Base-by-base conservation (phyloP, 139 green algal genomes). In the Deuterostichococcus epilithicus region DNA sequence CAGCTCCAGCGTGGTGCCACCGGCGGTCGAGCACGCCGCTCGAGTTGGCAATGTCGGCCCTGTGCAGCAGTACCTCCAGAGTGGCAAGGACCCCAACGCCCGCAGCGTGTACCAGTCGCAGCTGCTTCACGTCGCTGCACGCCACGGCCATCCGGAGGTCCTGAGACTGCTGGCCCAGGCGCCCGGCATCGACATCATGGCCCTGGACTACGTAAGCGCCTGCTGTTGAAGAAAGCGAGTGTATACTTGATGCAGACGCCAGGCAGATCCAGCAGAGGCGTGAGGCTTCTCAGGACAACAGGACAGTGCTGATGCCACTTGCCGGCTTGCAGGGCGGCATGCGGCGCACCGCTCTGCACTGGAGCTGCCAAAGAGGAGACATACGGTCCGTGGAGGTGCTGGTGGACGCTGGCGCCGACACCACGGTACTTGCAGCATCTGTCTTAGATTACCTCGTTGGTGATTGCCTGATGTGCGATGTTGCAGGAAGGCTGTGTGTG, bases 281-380 rank as follows among this genome's bases (percentile, higher is more conserved):
- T n/a, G n/a, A n/a, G n/a, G n/a, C n/a, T n/a, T n/a, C n/a, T n/a
- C n/a, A n/a, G n/a, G n/a, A n/a, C n/a, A n/a, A n/a, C n/a, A n/a
- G n/a, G n/a, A n/a, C n/a, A n/a, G n/a, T n/a, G n/a, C n/a, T n/a
- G n/a, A n/a, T n/a, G n/a, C n/a, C n/a, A n/a, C n/a, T n/a, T n/a
- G n/a, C n/a, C n/a, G n/a, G n/a, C n/a, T n/a, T 25, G 15, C 28
- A 78, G 73, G 73, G 52, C 20, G 73, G 73, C 23, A 78, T 78
- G 73, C 35, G 73, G 60, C 22, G 73, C 0, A 78, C 73, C 13
- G 73, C 73, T 28, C 73, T 78, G 73, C 73, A 78, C 36, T 78
- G 73, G 73, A 60, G 60, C 0, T 78, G 73, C 60, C 60, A 72
- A 60, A 13, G 36, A 23, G 73, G 73, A 33, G 52, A 78, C 37